A percentile compares a stretch with the other conserved stretches of the same genome.
Evolutionary conservation across 1,284 basidiomycete species (phyloP).

Genomic region (Vanrija pseudolonga): DNA sequence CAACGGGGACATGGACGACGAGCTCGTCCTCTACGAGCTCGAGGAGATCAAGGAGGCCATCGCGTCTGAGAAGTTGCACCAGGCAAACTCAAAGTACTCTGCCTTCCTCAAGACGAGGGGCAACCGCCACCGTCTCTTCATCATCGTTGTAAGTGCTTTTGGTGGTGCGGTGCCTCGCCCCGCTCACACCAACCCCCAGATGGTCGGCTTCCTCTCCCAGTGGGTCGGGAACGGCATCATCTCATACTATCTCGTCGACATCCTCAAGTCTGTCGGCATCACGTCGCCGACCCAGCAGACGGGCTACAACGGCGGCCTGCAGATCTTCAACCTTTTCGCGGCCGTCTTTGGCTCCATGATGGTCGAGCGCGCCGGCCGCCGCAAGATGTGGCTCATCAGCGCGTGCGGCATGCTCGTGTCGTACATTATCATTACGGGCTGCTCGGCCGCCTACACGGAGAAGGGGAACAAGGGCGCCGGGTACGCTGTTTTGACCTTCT

Average conservation of each 20-base stretch:
- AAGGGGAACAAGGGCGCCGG: constrained; percentile 17
- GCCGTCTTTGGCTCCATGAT: constrained; percentile 3
- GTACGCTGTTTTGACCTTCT: constrained; percentile 32
- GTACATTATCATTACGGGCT: constrained; percentile 12
- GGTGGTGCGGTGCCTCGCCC: no score
- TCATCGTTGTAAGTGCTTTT: constrained; percentile 37
- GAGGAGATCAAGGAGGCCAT: constrained; percentile 30
- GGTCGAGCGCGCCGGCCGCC: constrained; percentile 11
- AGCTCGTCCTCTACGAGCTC: constrained; percentile 25
- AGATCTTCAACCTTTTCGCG: constrained; percentile 12
- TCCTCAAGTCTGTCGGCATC: constrained; percentile 19
- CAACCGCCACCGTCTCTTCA: constrained; percentile 51
- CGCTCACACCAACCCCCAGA: constrained; percentile 7
- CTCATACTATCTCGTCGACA: constrained; percentile 19
- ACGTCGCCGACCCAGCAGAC: constrained; percentile 10
- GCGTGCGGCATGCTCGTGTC: constrained; percentile 8
- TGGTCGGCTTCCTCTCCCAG: constrained; percentile 50
- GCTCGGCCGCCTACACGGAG: constrained; percentile 13
- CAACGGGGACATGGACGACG: constrained; percentile 22
- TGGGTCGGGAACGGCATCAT: constrained; percentile 15
- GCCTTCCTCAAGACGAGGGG: constrained; percentile 36
- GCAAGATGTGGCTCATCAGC: constrained; percentile 12
- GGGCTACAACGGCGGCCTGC: constrained; percentile 19
- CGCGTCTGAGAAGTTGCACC: constrained; percentile 54
- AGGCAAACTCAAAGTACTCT: neutral